Base-by-base conservation (phyloP, 345 rosid species). In the Reutealis trisperma region DNA sequence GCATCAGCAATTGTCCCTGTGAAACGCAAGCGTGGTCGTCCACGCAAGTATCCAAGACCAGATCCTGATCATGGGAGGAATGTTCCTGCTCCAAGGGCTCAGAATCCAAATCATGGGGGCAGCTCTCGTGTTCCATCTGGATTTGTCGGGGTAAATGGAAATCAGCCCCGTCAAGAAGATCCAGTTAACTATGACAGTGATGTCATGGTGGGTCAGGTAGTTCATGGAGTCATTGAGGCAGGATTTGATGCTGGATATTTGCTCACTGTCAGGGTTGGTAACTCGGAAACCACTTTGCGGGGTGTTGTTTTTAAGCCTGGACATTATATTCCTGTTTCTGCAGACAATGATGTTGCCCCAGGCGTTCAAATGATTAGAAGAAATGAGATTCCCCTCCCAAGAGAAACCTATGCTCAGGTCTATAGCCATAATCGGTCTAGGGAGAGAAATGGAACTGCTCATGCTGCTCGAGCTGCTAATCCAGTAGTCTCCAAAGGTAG, bases 221-320 rank as follows among this genome's bases (percentile, higher is more conserved):
- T 95, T 79, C 79, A 74, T 82, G 98, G 97, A 41, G 84, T 89
- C n/a, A 79, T 95, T 22, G 96, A 90, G 77, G 92, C 92, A 14
- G 73, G 80, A 63, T 92, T 93, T 84, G 90, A 89, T 82, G 96
- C 88, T 5, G 98, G 99, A 74, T 95, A 88, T 82, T 83, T 93
- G 85, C 92, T 93, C 21, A 72, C 84, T 24, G 92, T 95, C 45
- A 89, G 86, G 81, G 81, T 90, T 77, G 94, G 94, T 32, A 81
- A 83, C 82, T 80, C 94, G 2, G 85, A 81, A 37, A 84, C 85
- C 68, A 75, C 84, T 81, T 79, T 93, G 77, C 87, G 91, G 84
- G 99, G 98, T 45, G 88, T 95, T 71, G 89, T 95, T 63, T 93
- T 95, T 79, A 90, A 84, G 89, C 96, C 94, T 41, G 97, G 94